A percentile compares a stretch with the other conserved stretches of the same genome.
Evolutionary conservation across 257 asterid species (phyloP).

Genomic region (Henckelia pumila): DNA sequence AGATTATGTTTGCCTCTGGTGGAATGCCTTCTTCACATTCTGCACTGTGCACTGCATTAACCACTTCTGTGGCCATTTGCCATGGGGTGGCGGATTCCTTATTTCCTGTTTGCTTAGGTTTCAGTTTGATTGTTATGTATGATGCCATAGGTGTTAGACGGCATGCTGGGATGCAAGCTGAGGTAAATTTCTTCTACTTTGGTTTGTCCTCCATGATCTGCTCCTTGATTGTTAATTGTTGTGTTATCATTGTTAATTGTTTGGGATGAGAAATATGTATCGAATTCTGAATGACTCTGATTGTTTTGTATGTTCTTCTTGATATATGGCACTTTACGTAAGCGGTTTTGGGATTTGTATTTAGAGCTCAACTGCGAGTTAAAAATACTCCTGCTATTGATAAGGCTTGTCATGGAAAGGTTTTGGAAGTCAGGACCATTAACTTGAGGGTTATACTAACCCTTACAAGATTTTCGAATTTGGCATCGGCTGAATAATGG

Average conservation of each 20-base stretch:
- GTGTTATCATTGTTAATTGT: neutral
- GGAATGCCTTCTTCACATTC: slow-evolving; percentile 95
- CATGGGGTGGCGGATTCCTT: slow-evolving; percentile 85
- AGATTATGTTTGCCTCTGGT: slow-evolving; percentile 73
- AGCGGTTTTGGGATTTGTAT: slow-evolving; percentile 9
- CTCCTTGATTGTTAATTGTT: slow-evolving; percentile 1
- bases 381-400: neutral
- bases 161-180: slow-evolving; percentile 93
- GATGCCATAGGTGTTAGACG: slow-evolving; percentile 90
- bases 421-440: neutral
- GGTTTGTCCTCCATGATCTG: neutral
- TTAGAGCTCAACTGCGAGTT: neutral
- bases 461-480: neutral
- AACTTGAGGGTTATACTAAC: neutral
- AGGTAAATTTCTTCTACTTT: slow-evolving; percentile 39
- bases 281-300: neutral
- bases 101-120: slow-evolving; percentile 88
- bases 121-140: slow-evolving; percentile 86
- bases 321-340: neutral
- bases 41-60: slow-evolving; percentile 84
- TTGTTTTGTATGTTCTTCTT: neutral
- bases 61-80: slow-evolving; percentile 83
- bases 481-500: neutral
- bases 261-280: neutral
- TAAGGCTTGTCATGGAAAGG: neutral